Percentiles rank a stretch among this genome's conserved stretches.
Conservation (phyloP, 768 basidiomycete species). For the Cytidiella melzeri region DNA sequence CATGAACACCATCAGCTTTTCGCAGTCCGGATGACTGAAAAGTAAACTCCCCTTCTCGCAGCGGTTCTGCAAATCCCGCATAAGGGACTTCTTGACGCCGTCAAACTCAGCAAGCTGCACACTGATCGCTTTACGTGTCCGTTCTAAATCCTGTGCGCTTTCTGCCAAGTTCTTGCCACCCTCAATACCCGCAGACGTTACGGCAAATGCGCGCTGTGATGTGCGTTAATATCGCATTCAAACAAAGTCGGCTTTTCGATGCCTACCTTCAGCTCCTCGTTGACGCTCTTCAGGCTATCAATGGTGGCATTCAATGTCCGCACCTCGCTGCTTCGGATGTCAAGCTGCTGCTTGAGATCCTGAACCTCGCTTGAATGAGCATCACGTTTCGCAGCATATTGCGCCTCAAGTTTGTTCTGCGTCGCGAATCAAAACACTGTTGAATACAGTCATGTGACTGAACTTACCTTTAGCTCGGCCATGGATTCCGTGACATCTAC, state of each 20-base stretch:
- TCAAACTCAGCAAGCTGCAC: slow-evolving; percentile 99
- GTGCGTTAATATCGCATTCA: slow-evolving; percentile 4
- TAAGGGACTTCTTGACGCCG: slow-evolving; percentile 95
- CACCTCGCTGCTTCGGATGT: slow-evolving; percentile 77
- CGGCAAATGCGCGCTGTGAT: slow-evolving; percentile 87
- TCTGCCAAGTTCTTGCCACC: slow-evolving; percentile 96
- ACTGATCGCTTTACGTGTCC: slow-evolving; percentile 93
- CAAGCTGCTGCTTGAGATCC: slow-evolving; percentile 88
- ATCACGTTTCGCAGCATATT: slow-evolving; percentile 90
- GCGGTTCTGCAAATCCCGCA: slow-evolving; percentile 98
- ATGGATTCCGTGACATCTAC: slow-evolving; percentile 80
- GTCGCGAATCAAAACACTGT: slow-evolving; percentile 15
- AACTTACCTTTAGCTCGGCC: slow-evolving; percentile 79
- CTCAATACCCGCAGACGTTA: slow-evolving; percentile 94
- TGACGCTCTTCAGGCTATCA: slow-evolving; percentile 91
- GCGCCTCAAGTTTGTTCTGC: slow-evolving; percentile 89
- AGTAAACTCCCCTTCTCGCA: slow-evolving; percentile 80
- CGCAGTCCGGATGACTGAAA: too few species aligned
- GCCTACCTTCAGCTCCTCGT: slow-evolving; percentile 93
- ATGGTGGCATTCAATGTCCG: slow-evolving; percentile 79
- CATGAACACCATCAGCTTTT: slow-evolving; percentile 13
- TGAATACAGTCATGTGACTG: slow-evolving; percentile 16
- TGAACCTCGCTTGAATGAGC: slow-evolving; percentile 77
- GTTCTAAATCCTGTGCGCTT: slow-evolving; percentile 94
- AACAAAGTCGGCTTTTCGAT: slow-evolving; percentile 12